These are phyloP conservation scores for Strigomonas oncopelti DNA, from an alignment of 208 protist genomes.

Conservation along the genomic window DNA sequence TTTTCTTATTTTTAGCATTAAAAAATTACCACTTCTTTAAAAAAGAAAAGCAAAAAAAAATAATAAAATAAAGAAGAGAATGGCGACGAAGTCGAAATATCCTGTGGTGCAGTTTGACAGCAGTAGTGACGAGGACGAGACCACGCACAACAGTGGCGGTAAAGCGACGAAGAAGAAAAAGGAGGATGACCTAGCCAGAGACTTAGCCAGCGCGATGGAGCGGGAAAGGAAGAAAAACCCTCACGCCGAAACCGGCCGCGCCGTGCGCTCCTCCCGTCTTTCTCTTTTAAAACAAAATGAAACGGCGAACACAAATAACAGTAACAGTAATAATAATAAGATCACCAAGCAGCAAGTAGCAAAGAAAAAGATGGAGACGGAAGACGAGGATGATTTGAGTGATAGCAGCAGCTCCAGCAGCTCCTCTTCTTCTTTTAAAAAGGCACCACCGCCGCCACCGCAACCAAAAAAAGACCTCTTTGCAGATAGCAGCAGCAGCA, in stretches of 20 bases:
- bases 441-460: too few species aligned
- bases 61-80: background rate
- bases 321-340: too few species aligned
- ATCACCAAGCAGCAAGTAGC: too few species aligned
- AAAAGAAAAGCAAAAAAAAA: background rate
- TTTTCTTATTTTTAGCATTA: background rate
- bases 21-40: background rate
- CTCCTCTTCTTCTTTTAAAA: background rate
- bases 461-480: background rate
- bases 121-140: conserved; percentile 27
- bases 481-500: background rate
- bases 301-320: background rate
- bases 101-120: conserved; percentile 11
- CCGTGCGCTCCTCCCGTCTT: conserved; percentile 1
- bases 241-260: conserved; percentile 52
- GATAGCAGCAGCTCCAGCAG: background rate
- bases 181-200: conserved; percentile 22
- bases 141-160: conserved; percentile 11
- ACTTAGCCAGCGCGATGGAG: conserved; percentile 45
- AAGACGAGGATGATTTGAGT: background rate
- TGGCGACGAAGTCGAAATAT: background rate
- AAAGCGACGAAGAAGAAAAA: background rate
- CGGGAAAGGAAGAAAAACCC: conserved; percentile 58
- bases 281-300: background rate
- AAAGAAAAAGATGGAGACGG: background rate